Evolutionary conservation across 495 filamentous ascomycete genomes (phyloP).

Genomic region (Xylaria cubensis): DNA sequence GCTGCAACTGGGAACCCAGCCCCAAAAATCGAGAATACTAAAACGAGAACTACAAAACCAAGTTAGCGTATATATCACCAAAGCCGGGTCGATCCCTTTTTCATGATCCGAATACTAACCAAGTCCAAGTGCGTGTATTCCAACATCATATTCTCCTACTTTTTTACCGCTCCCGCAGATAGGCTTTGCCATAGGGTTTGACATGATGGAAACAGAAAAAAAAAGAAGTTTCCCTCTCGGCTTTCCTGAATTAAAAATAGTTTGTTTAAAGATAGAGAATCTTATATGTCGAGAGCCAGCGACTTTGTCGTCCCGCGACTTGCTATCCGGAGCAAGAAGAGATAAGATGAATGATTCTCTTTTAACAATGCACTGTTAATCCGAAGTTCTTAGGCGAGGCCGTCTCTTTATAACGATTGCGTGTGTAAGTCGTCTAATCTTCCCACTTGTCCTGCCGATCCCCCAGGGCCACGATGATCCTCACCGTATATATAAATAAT

Average conservation of each 20-base stretch:
- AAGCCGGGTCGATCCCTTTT: not conserved
- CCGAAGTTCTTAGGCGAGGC: slow-evolving; percentile 1
- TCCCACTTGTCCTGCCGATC: not conserved
- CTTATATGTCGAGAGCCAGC: slow-evolving; percentile 24
- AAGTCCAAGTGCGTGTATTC: slow-evolving; percentile 54
- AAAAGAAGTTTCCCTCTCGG: slow-evolving; percentile 23
- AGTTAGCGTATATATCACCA: slow-evolving; percentile 4
- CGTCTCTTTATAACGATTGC: slow-evolving; percentile 13
- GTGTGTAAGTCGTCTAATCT: not conserved
- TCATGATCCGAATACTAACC: slow-evolving; percentile 47
- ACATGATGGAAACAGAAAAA: slow-evolving; percentile 29
- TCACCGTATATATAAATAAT: slow-evolving; percentile 18
- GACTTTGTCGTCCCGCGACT: slow-evolving; percentile 42
- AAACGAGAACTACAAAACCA: slow-evolving; percentile 45
- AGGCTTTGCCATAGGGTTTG: slow-evolving; percentile 44
- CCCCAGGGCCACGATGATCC: not conserved
- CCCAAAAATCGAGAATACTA: slow-evolving; percentile 48
- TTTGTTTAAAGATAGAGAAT: slow-evolving; percentile 16
- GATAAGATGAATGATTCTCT: not conserved
- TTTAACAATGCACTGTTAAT: not conserved
- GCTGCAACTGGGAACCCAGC: slow-evolving; percentile 61
- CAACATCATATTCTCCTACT: slow-evolving; percentile 55
- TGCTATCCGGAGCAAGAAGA: slow-evolving; percentile 5
- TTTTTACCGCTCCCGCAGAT: slow-evolving; percentile 51
- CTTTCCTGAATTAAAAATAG: slow-evolving; percentile 5